Conservation (phyloP, 805 yeast species). For the Maudiozyma bulderi region DNA sequence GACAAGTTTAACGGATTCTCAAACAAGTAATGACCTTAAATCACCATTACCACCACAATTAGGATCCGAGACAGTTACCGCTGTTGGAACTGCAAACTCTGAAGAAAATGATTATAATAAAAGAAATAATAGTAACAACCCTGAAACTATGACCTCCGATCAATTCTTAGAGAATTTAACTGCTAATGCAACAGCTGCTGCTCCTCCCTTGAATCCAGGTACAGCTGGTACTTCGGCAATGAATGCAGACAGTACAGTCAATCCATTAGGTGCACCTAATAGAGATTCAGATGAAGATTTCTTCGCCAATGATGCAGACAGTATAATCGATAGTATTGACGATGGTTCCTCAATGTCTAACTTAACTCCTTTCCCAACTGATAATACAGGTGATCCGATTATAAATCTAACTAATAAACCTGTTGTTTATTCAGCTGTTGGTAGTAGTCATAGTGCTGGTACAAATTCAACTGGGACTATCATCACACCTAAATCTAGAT, state of each 20-base stretch:
- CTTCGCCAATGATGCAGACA: constrained; percentile 27
- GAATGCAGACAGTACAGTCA: constrained; percentile 6
- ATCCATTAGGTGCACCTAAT: constrained; percentile 10
- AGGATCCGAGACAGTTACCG: neutral
- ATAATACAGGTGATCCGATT: neutral
- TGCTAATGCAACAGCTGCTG: constrained; percentile 25
- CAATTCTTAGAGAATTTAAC: constrained; percentile 29
- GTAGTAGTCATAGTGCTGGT: neutral
- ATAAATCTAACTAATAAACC: neutral
- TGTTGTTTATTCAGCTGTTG: neutral
- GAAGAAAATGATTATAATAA: too few species aligned
- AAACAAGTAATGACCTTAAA: constrained; percentile 2
- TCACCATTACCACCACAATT: neutral
- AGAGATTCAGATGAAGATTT: constrained; percentile 45
- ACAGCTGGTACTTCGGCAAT: constrained; percentile 8
- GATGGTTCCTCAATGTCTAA: neutral
- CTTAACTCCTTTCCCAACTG: neutral
- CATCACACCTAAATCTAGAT: constrained; percentile 29
- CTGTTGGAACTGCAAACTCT: neutral
- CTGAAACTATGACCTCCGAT: constrained; percentile 19
- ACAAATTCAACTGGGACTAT: constrained; percentile 18
- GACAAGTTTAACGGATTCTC: constrained; percentile 6
- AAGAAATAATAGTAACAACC: neutral
- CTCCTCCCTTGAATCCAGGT: neutral
- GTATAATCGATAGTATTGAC: neutral